A percentile compares a stretch with the other conserved stretches of the same genome.
Evolutionary conservation across 768 basidiomycete species (phyloP).

Genomic region (Lepiota venenata): DNA sequence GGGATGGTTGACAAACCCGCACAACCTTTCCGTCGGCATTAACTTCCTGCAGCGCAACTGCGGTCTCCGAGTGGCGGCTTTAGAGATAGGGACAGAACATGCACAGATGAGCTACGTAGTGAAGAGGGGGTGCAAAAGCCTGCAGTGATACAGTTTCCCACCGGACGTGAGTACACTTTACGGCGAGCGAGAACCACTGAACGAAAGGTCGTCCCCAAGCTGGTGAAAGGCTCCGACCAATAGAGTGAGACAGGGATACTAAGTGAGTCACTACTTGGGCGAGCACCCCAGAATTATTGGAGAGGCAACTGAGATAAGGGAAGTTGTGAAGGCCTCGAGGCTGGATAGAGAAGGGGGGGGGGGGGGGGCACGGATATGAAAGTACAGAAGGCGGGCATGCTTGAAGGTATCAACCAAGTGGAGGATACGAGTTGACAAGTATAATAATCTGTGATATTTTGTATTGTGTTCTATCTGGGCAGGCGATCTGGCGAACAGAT

Average conservation of each 20-base stretch:
- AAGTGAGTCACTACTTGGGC: slow-evolving; percentile 2
- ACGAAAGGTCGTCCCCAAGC: neutral
- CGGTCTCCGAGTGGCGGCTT: neutral
- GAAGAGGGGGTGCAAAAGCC: neutral
- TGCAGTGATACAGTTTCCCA: slow-evolving; percentile 7
- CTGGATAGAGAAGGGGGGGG: slow-evolving; percentile 25
- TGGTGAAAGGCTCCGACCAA: neutral
- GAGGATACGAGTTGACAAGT: slow-evolving; percentile 5
- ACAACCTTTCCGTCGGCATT: neutral
- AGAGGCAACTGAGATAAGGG: neutral
- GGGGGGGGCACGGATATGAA: slow-evolving; percentile 22
- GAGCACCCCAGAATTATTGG: slow-evolving; percentile 32
- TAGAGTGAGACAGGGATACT: slow-evolving; percentile 22
- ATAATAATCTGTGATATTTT: slow-evolving; percentile 10
- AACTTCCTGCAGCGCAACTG: neutral
- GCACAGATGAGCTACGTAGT: neutral
- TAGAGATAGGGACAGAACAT: neutral
- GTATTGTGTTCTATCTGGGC: slow-evolving; percentile 12
- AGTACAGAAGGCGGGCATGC: neutral
- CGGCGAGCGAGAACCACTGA: neutral
- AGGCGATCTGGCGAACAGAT: slow-evolving; percentile 21
- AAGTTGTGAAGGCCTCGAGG: slow-evolving; percentile 24
- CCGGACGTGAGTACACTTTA: slow-evolving; percentile 12
- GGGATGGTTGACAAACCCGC: neutral
- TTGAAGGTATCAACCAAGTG: slow-evolving; percentile 1